Percentiles rank a stretch among this genome's conserved stretches.
phyloP scores from a whole-genome alignment of 2,329 filamentous ascomycete genomes.

The Fusarium irregulare region DNA sequence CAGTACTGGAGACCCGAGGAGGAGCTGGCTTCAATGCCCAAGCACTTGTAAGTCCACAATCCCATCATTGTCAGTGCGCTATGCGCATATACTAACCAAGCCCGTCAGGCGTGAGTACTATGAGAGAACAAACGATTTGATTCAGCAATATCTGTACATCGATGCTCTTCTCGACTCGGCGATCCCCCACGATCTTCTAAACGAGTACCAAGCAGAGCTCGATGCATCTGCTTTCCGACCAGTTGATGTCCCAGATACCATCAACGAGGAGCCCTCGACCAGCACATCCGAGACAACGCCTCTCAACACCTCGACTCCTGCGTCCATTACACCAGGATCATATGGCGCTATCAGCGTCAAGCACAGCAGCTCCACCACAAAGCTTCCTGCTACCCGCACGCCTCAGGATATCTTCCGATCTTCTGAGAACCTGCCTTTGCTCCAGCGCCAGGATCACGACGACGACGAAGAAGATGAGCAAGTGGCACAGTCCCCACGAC shows the following conservation, averaged over 20 bases:
- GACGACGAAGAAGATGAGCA: slow-evolving; percentile 54
- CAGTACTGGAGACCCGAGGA: slow-evolving; percentile 86
- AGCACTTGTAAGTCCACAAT: slow-evolving; percentile 66
- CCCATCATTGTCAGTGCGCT: neutral
- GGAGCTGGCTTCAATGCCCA: slow-evolving; percentile 76
- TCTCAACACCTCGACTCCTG: slow-evolving; percentile 36
- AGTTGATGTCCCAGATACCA: slow-evolving; percentile 76
- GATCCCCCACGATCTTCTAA: slow-evolving; percentile 89
- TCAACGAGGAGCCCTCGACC: slow-evolving; percentile 72
- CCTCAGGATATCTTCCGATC: slow-evolving; percentile 87
- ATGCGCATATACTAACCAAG: slow-evolving; percentile 13
- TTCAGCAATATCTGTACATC: slow-evolving; percentile 94
- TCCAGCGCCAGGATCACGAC: slow-evolving; percentile 61
- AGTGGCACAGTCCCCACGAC: slow-evolving; percentile 9
- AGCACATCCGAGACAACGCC: slow-evolving; percentile 47
- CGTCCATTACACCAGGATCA: slow-evolving; percentile 40
- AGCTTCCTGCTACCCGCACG: slow-evolving; percentile 75
- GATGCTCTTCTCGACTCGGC: slow-evolving; percentile 91
- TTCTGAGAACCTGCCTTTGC: slow-evolving; percentile 75
- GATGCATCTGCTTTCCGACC: slow-evolving; percentile 65
- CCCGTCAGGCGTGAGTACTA: slow-evolving; percentile 78
- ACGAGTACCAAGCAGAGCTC: slow-evolving; percentile 80
- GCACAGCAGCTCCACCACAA: slow-evolving; percentile 48
- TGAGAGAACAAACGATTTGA: slow-evolving; percentile 85
- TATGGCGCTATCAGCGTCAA: slow-evolving; percentile 48